These are phyloP conservation scores for Postia placenta DNA, from an alignment of 768 basidiomycete genomes.

Conservation along the genomic window DNA sequence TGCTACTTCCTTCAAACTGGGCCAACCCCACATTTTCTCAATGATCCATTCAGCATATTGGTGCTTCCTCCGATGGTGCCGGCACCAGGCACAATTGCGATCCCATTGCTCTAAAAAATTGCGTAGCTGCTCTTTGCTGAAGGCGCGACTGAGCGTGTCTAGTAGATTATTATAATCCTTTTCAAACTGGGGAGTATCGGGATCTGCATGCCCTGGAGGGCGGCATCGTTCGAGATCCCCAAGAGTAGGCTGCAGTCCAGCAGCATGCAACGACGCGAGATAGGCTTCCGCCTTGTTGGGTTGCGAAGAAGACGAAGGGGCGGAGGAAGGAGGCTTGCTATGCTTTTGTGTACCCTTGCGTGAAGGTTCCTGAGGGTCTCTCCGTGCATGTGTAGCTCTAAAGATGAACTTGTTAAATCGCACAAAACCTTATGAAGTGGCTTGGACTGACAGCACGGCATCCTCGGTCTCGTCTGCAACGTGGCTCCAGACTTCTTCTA, in stretches of 20 bases:
- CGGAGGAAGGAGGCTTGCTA: too few species aligned
- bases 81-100: slow-evolving; percentile 20
- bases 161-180: slow-evolving; percentile 47
- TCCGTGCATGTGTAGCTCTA: too few species aligned
- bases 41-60: slow-evolving; percentile 38
- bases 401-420: too few species aligned
- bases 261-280: slow-evolving; percentile 45
- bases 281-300: slow-evolving; percentile 37
- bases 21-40: slow-evolving; percentile 66
- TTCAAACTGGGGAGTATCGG: slow-evolving; percentile 43
- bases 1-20: slow-evolving; percentile 47
- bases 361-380: too few species aligned
- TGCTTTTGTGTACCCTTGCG: too few species aligned
- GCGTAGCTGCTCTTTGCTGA: slow-evolving; percentile 56
- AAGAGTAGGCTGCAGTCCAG: slow-evolving; percentile 43
- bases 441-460: too few species aligned
- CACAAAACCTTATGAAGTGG: too few species aligned
- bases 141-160: slow-evolving; percentile 51
- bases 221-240: slow-evolving; percentile 57
- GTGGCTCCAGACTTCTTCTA: too few species aligned
- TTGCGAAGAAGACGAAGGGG: not conserved
- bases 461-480: too few species aligned
- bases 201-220: slow-evolving; percentile 33
- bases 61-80: slow-evolving; percentile 17
- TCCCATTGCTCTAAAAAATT: slow-evolving; percentile 45